phyloP scores from a whole-genome alignment of 2,329 filamentous ascomycete species.

The Falciphora oryzae region DNA sequence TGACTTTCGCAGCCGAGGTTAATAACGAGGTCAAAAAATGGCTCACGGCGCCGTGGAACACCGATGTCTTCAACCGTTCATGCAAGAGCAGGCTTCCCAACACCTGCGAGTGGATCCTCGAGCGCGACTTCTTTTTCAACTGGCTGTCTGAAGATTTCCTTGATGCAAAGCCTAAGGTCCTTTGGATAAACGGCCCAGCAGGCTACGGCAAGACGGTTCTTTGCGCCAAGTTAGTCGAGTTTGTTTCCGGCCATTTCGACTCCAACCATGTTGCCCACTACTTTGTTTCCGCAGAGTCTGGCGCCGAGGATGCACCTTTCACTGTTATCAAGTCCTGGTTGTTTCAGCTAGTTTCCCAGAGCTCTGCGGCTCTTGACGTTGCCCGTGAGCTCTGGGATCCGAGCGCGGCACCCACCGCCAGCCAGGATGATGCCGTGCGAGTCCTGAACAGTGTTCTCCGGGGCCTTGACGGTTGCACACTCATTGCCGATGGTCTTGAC shows the following conservation, averaged over 20 bases:
- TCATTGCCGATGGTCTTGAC: not conserved
- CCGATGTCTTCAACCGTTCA: not conserved
- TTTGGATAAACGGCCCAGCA: not conserved
- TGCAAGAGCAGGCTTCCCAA: not conserved
- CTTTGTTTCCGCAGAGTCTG: not conserved
- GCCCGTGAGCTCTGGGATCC: not conserved
- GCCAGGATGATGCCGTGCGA: not conserved
- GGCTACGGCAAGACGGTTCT: conserved; percentile 2
- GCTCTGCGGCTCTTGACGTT: not conserved
- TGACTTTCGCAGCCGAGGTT: not conserved
- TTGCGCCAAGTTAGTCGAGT: not conserved
- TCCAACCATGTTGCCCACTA: not conserved
- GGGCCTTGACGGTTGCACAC: not conserved
- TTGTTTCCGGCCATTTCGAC: not conserved
- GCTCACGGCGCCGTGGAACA: not conserved
- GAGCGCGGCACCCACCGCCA: not conserved
- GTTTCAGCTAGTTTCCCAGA: not conserved
- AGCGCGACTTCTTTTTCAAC: not conserved
- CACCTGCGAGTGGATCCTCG: not conserved
- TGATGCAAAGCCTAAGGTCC: not conserved
- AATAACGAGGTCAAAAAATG: not conserved
- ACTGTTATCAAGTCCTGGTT: not conserved
- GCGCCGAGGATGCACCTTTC: not conserved
- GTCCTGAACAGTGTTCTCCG: not conserved
- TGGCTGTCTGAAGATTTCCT: not conserved